Percentiles rank a stretch among this genome's conserved stretches.
Conservation (phyloP, 139 green algal species). For the Chlorella sp. region DNA sequence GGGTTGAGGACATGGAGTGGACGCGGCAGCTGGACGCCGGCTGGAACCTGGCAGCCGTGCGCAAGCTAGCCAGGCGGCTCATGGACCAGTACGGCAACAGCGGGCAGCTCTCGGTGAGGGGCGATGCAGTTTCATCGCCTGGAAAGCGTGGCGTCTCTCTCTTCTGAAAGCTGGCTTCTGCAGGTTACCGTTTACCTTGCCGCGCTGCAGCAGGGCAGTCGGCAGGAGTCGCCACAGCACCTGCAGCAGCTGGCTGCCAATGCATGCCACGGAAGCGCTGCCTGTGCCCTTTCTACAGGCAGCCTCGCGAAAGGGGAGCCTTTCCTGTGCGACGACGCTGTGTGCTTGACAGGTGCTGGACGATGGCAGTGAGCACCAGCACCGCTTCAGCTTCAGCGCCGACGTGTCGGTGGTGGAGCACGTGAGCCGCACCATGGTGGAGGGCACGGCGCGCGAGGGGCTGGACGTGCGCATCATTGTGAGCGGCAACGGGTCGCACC, state of each 20-base stretch:
- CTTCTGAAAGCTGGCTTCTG: too few relatives aligned
- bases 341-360: constrained; percentile 53
- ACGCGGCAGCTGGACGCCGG: constrained; percentile 51
- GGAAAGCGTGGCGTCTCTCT: too few relatives aligned
- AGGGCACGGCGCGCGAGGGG: constrained; percentile 13
- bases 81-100: constrained; percentile 20
- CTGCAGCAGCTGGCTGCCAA: too few relatives aligned
- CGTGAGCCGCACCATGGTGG: constrained; percentile 12
- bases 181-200: too few relatives aligned
- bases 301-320: too few relatives aligned
- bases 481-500: constrained; percentile 63
- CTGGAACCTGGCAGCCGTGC: constrained; percentile 63
- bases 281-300: too few relatives aligned
- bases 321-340: too few relatives aligned
- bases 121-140: too few relatives aligned
- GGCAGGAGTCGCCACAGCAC: too few relatives aligned
- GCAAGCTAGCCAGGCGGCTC: constrained; percentile 24
- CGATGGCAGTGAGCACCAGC: constrained; percentile 78
- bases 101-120: constrained; percentile 13
- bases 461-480: constrained; percentile 60
- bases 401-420: constrained; percentile 17
- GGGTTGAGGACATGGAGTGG: constrained; percentile 78
- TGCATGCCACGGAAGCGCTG: too few relatives aligned
- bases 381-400: constrained; percentile 70
- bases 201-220: too few relatives aligned